A percentile compares a stretch with the other conserved stretches of the same genome.
phyloP scores from a whole-genome alignment of 2,329 filamentous ascomycete species.

The Venturiaceae sp. region DNA sequence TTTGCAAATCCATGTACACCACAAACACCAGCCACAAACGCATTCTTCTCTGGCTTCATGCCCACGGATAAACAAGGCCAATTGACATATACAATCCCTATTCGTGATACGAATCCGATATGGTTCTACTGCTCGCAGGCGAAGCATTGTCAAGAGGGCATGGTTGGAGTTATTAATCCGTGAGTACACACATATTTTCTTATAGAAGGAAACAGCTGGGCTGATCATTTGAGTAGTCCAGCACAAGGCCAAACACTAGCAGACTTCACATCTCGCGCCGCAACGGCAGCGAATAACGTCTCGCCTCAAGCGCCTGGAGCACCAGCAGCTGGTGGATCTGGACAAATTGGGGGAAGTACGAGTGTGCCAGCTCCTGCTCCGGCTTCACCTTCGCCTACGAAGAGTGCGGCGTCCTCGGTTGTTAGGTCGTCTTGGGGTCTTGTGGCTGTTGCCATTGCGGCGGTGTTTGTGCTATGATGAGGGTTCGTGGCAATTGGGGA shows the following conservation, averaged over 20 bases:
- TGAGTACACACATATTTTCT: conserved; percentile 29
- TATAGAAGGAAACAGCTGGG: not conserved
- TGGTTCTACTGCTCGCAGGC: conserved; percentile 73
- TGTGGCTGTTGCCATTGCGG: not conserved
- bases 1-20: conserved; percentile 64
- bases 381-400: not conserved
- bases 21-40: conserved; percentile 36
- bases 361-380: not conserved
- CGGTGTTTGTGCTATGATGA: not conserved
- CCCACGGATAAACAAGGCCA: conserved; percentile 32
- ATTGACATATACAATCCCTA: conserved; percentile 60
- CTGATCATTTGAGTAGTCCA: not conserved
- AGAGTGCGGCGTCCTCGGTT: not conserved
- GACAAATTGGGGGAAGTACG: not conserved
- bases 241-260: conserved; percentile 5
- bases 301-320: not conserved
- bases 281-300: not conserved
- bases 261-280: not conserved
- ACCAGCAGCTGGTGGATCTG: not conserved
- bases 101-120: conserved; percentile 60
- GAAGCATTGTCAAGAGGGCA: conserved; percentile 64
- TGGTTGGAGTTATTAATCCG: conserved; percentile 72
- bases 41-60: conserved; percentile 57
- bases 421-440: not conserved
- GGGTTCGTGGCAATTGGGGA: not conserved